Conservation (phyloP, 2,329 filamentous ascomycete species). For the Fusarium sp. region DNA sequence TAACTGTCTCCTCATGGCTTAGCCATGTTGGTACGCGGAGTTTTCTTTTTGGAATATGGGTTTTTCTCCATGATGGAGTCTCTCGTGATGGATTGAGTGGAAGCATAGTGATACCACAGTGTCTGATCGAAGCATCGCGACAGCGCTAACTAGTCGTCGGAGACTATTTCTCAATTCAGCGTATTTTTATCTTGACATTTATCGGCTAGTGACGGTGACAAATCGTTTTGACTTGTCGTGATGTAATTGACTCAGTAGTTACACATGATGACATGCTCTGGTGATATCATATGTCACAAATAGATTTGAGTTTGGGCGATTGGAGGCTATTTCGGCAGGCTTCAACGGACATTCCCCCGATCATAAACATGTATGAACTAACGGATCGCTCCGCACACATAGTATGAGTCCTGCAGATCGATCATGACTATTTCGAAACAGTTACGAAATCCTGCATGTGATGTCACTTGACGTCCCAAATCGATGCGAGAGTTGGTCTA, state of each 20-base stretch:
- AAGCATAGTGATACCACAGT: slow-evolving; percentile 35
- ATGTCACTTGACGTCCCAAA: neutral
- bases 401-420: slow-evolving; percentile 3
- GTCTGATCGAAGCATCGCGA: slow-evolving; percentile 17
- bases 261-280: neutral
- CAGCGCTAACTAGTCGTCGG: slow-evolving; percentile 10
- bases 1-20: neutral
- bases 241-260: slow-evolving; percentile 20
- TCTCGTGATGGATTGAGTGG: slow-evolving; percentile 17
- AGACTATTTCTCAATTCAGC: slow-evolving; percentile 5
- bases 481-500: neutral
- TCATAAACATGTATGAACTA: neutral
- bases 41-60: slow-evolving; percentile 15
- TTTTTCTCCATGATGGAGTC: slow-evolving; percentile 18
- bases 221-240: neutral
- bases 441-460: neutral
- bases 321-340: neutral
- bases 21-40: slow-evolving; percentile 20
- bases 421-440: neutral
- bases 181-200: neutral
- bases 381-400: slow-evolving; percentile 10
- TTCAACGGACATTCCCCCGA: neutral
- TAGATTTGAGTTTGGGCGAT: slow-evolving; percentile 10
- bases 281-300: neutral
- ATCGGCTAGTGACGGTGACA: neutral